These are phyloP conservation scores for Magnolia officinalis DNA, from an alignment of 164 flowering plant genomes.

Conservation along the genomic window DNA sequence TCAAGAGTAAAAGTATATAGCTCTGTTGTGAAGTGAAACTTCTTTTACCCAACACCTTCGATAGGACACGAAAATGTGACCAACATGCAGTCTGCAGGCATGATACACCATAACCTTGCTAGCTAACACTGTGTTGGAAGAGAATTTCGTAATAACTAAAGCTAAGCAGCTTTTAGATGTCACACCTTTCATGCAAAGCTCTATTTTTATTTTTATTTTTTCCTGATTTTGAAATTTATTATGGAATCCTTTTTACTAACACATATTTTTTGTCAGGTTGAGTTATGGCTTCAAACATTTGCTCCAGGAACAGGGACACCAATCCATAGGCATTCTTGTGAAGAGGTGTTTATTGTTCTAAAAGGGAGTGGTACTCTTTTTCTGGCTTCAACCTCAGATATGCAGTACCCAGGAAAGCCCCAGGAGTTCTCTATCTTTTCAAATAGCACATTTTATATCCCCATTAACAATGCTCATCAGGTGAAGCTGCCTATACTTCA, in stretches of 20 bases:
- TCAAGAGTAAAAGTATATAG: no score
- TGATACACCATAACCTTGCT: background rate
- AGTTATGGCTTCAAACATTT: conserved; percentile 93
- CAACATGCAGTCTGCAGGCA: background rate
- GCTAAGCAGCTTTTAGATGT: background rate
- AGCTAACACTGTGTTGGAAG: background rate
- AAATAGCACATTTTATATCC: conserved; percentile 83
- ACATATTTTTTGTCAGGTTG: conserved; percentile 46
- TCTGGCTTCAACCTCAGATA: conserved; percentile 62
- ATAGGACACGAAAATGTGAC: background rate
- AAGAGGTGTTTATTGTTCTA: conserved; percentile 83
- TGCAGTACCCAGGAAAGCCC: conserved; percentile 68
- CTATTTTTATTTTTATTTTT: background rate
- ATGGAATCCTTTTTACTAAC: background rate
- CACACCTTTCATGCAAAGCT: background rate
- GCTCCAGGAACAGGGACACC: conserved; percentile 80
- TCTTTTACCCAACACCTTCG: background rate
- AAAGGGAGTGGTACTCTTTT: conserved; percentile 83
- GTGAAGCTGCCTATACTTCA: conserved; percentile 22
- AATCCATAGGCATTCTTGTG: conserved; percentile 94
- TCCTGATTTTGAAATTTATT: background rate
- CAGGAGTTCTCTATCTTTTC: conserved; percentile 50
- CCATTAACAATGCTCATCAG: conserved; percentile 94
- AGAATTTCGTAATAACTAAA: background rate
- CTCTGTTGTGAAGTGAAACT: background rate